Base-by-base conservation (phyloP, 148 eudicot genomes). In the Dianthus caryophyllus region DNA sequence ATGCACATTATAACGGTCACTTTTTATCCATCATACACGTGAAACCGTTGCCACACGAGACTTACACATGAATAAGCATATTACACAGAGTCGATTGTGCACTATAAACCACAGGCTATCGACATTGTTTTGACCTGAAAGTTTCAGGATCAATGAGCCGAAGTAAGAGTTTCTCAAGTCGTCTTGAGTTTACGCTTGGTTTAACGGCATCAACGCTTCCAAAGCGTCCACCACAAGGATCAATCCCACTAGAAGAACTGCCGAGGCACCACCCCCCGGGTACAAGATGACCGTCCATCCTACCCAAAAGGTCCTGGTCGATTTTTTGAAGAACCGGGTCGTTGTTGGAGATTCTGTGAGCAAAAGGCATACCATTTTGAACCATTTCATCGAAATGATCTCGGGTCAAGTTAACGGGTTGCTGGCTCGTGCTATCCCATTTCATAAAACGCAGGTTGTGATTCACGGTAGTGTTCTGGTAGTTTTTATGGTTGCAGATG, bases 401-500 rank as follows among this genome's bases (percentile, higher is more conserved):
- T 31, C 77, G n/a, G 16, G 92, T 88, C 64, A 94, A 79, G 75
- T 80, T 94, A 39, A 79, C 66, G 0, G 90, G 96, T 6, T 80
- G 82, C 60, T 77, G 84, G 56, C 77, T 88, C 25, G 83, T 84
- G 20, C 78, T 75, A 38, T 88, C 91, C 90, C 91, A 88, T 66
- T 73, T 84, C 27, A 78, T 74, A 61, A 66, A 94, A 63, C 74
- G 96, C 62, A 94, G 71, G 64, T 88, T 81, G 44, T 86, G 86
- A 78, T 94, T 94, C 49, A 88, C 92, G 0, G 96, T 86, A 17
- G 98, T 94, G 77, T 94, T 94, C 77, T 94, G 98, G 69, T 81
- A 94, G 71, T 90, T 89, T 70, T 90, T 88, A 74, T 94, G 92
- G 82, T 90, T 90, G 65, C 98, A 94, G 27, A 86, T 68, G 21